Percentiles rank a stretch among this genome's conserved stretches.
These are phyloP conservation scores for Rhodocollybia butyracea DNA, from an alignment of 768 basidiomycete genomes.

Conservation along the genomic window DNA sequence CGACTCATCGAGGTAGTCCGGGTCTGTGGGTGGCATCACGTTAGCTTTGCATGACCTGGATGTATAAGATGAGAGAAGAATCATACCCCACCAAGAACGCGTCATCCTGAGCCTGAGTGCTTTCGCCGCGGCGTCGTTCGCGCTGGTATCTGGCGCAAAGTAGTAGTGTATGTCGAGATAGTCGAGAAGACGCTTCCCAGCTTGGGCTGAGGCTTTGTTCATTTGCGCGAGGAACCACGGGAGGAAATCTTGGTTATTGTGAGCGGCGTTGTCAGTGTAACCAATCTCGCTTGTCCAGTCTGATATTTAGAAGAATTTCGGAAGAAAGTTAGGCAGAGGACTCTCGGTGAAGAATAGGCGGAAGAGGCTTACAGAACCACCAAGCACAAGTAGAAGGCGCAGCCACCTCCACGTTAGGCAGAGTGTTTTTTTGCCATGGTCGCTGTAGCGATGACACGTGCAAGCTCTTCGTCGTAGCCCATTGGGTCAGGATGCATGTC, in stretches of 20 bases:
- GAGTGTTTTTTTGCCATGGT: conserved; percentile 39
- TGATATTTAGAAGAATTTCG: conserved; percentile 20
- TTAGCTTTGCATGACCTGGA: conserved; percentile 1
- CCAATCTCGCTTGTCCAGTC: conserved; percentile 51
- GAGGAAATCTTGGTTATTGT: conserved; percentile 50
- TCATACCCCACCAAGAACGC: conserved; percentile 46
- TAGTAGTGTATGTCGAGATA: conserved; percentile 58
- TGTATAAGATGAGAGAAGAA: background rate
- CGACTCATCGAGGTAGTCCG: conserved; percentile 51
- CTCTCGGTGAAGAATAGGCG: background rate
- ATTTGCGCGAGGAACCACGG: too few species aligned
- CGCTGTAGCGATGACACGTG: conserved; percentile 39
- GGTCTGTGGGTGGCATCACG: conserved; percentile 27
- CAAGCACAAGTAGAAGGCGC: conserved; percentile 46
- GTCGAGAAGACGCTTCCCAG: conserved; percentile 45
- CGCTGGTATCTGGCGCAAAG: conserved; percentile 48
- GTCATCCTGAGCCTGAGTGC: conserved; percentile 47
- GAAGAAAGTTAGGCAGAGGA: too few species aligned
- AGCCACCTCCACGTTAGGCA: conserved; percentile 41
- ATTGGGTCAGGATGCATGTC: conserved; percentile 53
- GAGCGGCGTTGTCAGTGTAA: conserved; percentile 45
- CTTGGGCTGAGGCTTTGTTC: conserved; percentile 30
- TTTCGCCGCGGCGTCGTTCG: conserved; percentile 49
- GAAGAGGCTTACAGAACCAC: conserved; percentile 39
- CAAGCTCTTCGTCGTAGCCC: conserved; percentile 49